Evolutionary conservation across 495 filamentous ascomycete genomes (phyloP).

Genomic region (Polyplosphaeria fusca): DNA sequence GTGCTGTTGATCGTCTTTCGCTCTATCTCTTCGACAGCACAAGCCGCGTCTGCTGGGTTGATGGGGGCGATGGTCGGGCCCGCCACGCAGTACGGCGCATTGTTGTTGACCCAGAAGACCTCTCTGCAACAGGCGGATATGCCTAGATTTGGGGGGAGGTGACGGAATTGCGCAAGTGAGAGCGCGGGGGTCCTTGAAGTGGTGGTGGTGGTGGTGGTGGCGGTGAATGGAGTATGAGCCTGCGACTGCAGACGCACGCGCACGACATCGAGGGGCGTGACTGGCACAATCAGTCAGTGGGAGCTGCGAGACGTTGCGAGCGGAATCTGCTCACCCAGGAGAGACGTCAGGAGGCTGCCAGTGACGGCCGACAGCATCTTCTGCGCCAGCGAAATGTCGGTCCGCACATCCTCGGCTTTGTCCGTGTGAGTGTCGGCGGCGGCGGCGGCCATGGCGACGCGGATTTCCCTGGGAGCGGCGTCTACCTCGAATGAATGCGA

Average conservation of each 20-base stretch:
- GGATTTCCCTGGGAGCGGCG: too few species aligned
- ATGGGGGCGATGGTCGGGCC: slow-evolving; percentile 43
- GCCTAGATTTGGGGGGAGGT: slow-evolving; percentile 72
- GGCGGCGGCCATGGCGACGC: too few species aligned
- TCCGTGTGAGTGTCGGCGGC: too few species aligned
- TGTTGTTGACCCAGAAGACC: slow-evolving; percentile 93
- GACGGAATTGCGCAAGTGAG: slow-evolving; percentile 53
- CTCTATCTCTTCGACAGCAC: slow-evolving; percentile 82
- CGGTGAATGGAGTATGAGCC: slow-evolving; percentile 47
- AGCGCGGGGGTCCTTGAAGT: slow-evolving; percentile 18
- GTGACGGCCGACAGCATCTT: slow-evolving; percentile 92
- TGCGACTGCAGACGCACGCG: slow-evolving; percentile 93
- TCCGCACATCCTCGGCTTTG: slow-evolving; percentile 40
- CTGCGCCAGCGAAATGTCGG: slow-evolving; percentile 72
- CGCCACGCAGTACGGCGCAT: slow-evolving; percentile 74
- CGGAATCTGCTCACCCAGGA: slow-evolving; percentile 65
- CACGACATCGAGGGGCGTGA: slow-evolving; percentile 95
- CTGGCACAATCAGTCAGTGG: slow-evolving; percentile 45
- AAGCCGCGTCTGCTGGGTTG: slow-evolving; percentile 55
- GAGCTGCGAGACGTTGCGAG: not conserved
- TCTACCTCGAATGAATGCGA: slow-evolving; percentile 30
- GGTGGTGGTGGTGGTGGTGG: too few species aligned
- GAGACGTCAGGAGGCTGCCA: slow-evolving; percentile 82
- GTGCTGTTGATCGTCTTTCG: slow-evolving; percentile 84
- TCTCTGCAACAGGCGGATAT: slow-evolving; percentile 95